Evolutionary conservation across 306 rosid species (phyloP).

Genomic region (Corylus avellana): DNA sequence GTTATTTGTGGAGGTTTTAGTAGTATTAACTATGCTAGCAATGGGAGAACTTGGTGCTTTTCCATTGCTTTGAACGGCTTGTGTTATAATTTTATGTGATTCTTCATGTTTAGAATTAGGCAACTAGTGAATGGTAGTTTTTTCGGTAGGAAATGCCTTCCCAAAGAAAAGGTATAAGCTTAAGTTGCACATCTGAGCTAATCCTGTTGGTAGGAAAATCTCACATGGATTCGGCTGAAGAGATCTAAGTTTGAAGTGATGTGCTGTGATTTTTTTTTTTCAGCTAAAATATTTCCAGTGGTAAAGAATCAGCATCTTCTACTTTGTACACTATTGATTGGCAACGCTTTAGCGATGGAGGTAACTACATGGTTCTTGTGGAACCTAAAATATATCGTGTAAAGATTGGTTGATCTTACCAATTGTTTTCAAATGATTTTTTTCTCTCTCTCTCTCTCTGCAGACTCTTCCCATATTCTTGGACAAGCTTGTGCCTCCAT

Average conservation of each 20-base stretch:
- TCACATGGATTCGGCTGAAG: constrained; percentile 1
- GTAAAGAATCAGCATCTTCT: constrained; percentile 97
- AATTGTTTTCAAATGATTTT: background rate
- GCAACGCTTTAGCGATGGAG: constrained; percentile 96
- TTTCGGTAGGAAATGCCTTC: background rate
- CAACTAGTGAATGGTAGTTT: background rate
- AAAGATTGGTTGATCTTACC: background rate
- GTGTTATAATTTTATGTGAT: background rate
- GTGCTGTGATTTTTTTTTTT: constrained; percentile 17
- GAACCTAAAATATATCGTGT: background rate
- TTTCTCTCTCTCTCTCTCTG: background rate
- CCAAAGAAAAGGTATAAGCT: background rate
- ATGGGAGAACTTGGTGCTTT: background rate
- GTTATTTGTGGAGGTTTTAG: constrained; percentile 3
- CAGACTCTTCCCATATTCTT: constrained; percentile 94
- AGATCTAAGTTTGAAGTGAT: background rate
- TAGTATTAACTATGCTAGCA: background rate
- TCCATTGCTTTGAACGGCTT: constrained; percentile 14
- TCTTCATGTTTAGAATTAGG: background rate
- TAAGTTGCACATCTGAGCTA: background rate
- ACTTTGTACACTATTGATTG: constrained; percentile 93
- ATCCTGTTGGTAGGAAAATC: background rate
- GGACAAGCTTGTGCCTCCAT: constrained; percentile 80
- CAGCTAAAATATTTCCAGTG: constrained; percentile 96
- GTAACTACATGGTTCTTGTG: constrained; percentile 37